Conservation (phyloP, 73 alveolate genomes). For the Paramecium bursaria region DNA sequence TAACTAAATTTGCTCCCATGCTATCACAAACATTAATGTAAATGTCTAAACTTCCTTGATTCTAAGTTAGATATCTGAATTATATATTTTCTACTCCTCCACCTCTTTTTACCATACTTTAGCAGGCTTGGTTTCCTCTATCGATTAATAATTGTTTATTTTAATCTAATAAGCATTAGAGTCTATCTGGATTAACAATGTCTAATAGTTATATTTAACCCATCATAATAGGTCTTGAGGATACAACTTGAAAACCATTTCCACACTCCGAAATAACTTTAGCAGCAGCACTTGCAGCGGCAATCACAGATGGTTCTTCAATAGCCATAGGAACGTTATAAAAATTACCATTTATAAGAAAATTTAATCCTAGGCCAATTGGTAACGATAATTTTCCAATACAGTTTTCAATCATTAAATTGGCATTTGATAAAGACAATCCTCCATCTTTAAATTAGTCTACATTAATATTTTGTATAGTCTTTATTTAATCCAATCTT, state of each 20-base stretch:
- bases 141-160: conserved; percentile 83
- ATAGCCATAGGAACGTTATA: conserved; percentile 97
- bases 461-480: conserved; percentile 46
- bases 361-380: conserved; percentile 94
- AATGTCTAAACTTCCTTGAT: conserved; percentile 77
- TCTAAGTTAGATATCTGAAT: conserved; percentile 34
- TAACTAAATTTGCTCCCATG: conserved; percentile 98
- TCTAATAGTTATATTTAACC: conserved; percentile 90
- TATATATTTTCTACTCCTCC: conserved; percentile 97
- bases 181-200: conserved; percentile 72
- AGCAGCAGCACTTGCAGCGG: conserved; percentile 98
- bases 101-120: conserved; percentile 95
- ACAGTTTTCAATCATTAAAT: conserved; percentile 96
- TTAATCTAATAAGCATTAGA: conserved; percentile 73
- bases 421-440: conserved; percentile 88
- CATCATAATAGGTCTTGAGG: conserved; percentile 95
- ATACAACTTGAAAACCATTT: conserved; percentile 85
- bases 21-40: conserved; percentile 94
- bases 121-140: conserved; percentile 90
- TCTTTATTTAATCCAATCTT: conserved; percentile 66
- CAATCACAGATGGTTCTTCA: conserved; percentile 99
- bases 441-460: conserved; percentile 84
- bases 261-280: conserved; percentile 92
- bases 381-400: conserved; percentile 94
- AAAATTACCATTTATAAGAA: conserved; percentile 89